Evolutionary conservation across 306 rosid genomes (phyloP).

Genomic region (Castanea crenata): DNA sequence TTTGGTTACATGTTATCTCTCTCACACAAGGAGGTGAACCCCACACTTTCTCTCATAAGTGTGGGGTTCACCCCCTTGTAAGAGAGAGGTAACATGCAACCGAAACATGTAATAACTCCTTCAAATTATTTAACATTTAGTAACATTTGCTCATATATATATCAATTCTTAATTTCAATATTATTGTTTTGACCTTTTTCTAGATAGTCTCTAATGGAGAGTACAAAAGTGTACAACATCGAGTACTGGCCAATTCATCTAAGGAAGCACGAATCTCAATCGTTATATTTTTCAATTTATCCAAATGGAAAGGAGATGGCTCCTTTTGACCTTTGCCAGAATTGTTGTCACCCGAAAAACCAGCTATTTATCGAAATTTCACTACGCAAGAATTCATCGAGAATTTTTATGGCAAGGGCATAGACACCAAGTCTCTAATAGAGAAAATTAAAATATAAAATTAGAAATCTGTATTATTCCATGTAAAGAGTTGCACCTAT

Average conservation of each 20-base stretch:
- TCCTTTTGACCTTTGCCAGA: constrained; percentile 36
- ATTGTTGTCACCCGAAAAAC: constrained; percentile 22
- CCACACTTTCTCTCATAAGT: too few relatives aligned
- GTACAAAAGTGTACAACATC: constrained; percentile 34
- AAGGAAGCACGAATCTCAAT: constrained; percentile 31
- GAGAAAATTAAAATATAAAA: constrained; percentile 20
- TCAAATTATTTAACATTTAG: too few relatives aligned
- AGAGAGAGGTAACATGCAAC: too few relatives aligned
- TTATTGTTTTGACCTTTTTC: neutral
- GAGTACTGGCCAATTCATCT: constrained; percentile 26
- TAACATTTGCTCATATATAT: too few relatives aligned
- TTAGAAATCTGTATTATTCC: neutral
- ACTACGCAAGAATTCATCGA: neutral
- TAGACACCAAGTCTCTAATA: constrained; percentile 30
- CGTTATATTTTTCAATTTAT: constrained; percentile 20
- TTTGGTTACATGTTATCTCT: too few relatives aligned
- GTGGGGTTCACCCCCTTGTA: too few relatives aligned
- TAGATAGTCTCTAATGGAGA: constrained; percentile 35
- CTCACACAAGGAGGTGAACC: too few relatives aligned
- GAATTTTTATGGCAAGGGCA: constrained; percentile 22
- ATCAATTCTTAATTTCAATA: too few relatives aligned
- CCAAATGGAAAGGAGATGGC: constrained; percentile 23
- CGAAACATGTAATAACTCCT: too few relatives aligned
- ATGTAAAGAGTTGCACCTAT: too few relatives aligned
- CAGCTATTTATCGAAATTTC: constrained; percentile 29